phyloP scores from a whole-genome alignment of 352 stramenopile genomes.

The Peronospora destructor region DNA sequence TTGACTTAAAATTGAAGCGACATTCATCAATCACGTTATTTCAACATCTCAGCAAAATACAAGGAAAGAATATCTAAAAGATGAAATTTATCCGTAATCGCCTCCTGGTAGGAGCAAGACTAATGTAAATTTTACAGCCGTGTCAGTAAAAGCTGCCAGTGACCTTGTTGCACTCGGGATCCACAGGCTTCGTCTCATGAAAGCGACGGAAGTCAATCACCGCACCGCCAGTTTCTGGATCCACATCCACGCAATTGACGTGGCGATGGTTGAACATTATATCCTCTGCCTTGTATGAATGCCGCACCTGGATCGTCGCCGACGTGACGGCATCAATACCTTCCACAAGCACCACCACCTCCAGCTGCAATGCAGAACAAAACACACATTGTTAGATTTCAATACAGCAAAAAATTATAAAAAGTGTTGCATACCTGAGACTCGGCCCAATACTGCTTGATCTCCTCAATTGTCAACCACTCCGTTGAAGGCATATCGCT shows the following conservation, averaged over 20 bases:
- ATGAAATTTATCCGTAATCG: not conserved
- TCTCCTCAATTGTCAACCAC: conserved; percentile 37
- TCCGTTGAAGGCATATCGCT: conserved; percentile 21
- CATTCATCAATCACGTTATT: too few relatives aligned
- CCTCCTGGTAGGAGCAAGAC: too few relatives aligned
- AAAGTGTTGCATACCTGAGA: conserved; percentile 39
- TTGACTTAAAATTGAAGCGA: too few relatives aligned
- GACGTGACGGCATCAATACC: conserved; percentile 92
- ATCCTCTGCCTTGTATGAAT: conserved; percentile 92
- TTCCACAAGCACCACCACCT: conserved; percentile 95
- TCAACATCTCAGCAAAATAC: too few relatives aligned
- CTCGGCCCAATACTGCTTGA: conserved; percentile 69
- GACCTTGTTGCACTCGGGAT: conserved; percentile 54
- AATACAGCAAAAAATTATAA: not conserved
- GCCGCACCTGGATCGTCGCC: conserved; percentile 91
- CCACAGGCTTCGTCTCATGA: conserved; percentile 63
- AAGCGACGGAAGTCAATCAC: conserved; percentile 88
- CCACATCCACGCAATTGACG: conserved; percentile 86
- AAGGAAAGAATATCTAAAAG: too few relatives aligned
- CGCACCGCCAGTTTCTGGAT: conserved; percentile 63
- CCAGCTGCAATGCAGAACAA: conserved; percentile 47
- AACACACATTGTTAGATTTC: conserved; percentile 5
- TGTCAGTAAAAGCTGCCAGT: conserved; percentile 48
- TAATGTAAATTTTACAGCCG: too few relatives aligned
- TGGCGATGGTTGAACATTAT: conserved; percentile 91